Evolutionary conservation across 106 monocot genomes (phyloP).

Genomic region (Acanthochlamys bracteata): DNA sequence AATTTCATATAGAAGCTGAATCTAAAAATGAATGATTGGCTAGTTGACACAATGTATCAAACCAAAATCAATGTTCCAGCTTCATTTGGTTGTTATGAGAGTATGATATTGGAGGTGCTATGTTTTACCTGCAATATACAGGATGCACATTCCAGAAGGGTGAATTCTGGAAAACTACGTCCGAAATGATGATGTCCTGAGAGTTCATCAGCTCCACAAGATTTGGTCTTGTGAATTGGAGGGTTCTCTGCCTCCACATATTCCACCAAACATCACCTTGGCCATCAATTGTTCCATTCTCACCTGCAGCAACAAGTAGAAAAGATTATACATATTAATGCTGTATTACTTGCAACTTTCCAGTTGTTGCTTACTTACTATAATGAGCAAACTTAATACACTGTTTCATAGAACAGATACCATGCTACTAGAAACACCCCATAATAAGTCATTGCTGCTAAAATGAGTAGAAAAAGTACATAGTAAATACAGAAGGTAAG

Average conservation of each 20-base stretch:
- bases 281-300: conserved; percentile 87
- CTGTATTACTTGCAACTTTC: too few relatives aligned
- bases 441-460: not conserved
- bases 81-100: too few relatives aligned
- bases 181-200: conserved; percentile 59
- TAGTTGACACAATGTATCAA: too few relatives aligned
- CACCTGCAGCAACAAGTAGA: conserved; percentile 33
- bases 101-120: not conserved
- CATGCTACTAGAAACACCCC: too few relatives aligned
- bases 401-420: too few relatives aligned
- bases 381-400: too few relatives aligned
- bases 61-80: too few relatives aligned
- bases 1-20: too few relatives aligned
- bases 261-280: conserved; percentile 98
- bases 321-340: not conserved
- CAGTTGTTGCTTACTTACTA: too few relatives aligned
- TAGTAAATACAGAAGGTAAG: not conserved
- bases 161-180: conserved; percentile 65
- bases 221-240: conserved; percentile 69
- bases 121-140: conserved; percentile 76
- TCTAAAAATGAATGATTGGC: too few relatives aligned
- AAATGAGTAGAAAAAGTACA: not conserved
- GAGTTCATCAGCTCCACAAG: conserved; percentile 79
- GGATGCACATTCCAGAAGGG: conserved; percentile 99
- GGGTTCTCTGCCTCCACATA: conserved; percentile 88